phyloP scores from a whole-genome alignment of 2,329 filamentous ascomycete species.

The Sporothrix brunneoviolacea region DNA sequence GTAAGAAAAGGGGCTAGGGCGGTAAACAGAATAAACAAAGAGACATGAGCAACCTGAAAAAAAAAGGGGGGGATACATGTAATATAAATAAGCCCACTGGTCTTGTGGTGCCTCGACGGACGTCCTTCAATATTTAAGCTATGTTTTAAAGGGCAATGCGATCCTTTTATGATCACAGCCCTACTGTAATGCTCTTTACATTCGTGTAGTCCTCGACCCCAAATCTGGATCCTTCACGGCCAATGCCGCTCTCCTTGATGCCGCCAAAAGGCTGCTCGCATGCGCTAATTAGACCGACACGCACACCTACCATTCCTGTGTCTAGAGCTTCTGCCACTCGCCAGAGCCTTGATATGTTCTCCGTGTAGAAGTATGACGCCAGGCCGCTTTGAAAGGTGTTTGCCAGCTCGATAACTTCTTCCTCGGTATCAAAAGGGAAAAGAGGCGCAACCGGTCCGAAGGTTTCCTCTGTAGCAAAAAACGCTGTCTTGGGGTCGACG shows the following conservation, averaged over 20 bases:
- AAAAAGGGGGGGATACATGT: too few species aligned
- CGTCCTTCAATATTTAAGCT: too few species aligned
- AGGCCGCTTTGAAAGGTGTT: conserved; percentile 31
- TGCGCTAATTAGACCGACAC: neutral
- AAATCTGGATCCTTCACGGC: neutral
- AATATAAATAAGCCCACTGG: too few species aligned
- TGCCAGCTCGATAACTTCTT: conserved; percentile 27
- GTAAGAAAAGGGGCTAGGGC: too few species aligned
- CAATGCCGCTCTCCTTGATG: neutral
- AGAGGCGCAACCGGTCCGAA: conserved; percentile 19
- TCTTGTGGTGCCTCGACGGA: too few species aligned
- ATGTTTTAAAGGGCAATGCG: too few species aligned
- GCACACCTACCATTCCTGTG: conserved; percentile 51
- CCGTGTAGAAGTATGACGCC: conserved; percentile 24
- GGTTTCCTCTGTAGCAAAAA: conserved; percentile 19
- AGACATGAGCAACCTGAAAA: too few species aligned
- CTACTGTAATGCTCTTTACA: too few species aligned
- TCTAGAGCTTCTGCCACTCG: conserved; percentile 45
- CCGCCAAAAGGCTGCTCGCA: neutral
- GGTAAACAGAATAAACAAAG: too few species aligned
- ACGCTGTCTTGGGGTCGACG: conserved; percentile 20
- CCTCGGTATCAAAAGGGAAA: conserved; percentile 25
- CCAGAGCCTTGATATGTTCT: conserved; percentile 27
- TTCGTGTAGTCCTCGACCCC: neutral
- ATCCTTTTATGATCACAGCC: too few species aligned